These are phyloP conservation scores for Periconia sp. DNA, from an alignment of 2,329 filamentous ascomycete species.

Conservation along the genomic window DNA sequence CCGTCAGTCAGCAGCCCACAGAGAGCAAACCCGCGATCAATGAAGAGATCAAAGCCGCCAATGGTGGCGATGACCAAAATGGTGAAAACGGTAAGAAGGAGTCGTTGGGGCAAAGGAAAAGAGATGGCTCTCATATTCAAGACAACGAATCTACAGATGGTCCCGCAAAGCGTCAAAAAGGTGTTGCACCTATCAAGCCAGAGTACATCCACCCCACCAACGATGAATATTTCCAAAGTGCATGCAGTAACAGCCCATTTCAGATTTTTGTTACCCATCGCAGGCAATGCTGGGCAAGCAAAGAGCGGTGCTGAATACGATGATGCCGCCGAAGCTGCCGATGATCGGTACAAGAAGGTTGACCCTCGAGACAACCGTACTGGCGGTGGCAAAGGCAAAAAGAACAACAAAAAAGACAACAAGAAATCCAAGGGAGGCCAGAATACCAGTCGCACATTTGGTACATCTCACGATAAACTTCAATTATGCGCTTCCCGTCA, in stretches of 20 bases:
- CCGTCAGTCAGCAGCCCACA: background rate
- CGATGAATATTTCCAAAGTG: too few species aligned
- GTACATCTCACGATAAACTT: conserved; percentile 74
- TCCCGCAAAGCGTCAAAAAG: conserved; percentile 44
- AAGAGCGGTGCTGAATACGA: conserved; percentile 47
- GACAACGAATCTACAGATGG: conserved; percentile 24
- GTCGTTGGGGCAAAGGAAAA: conserved; percentile 38
- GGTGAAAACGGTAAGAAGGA: conserved; percentile 17
- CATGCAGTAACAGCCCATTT: background rate
- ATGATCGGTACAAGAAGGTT: conserved; percentile 47
- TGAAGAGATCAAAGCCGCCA: conserved; percentile 1
- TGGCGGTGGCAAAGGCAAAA: conserved; percentile 44
- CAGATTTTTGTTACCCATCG: conserved; percentile 38
- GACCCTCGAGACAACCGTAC: conserved; percentile 33
- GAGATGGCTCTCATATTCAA: conserved; percentile 37
- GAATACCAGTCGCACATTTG: conserved; percentile 82
- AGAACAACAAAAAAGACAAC: conserved; percentile 53
- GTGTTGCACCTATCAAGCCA: conserved; percentile 70
- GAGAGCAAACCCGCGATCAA: background rate
- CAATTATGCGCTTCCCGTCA: conserved; percentile 76
- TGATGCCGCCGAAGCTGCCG: conserved; percentile 61
- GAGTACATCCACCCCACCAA: conserved; percentile 55
- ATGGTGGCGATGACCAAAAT: conserved; percentile 16
- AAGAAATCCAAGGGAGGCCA: conserved; percentile 69
- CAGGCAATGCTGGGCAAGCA: conserved; percentile 22